Percentiles rank a stretch among this genome's conserved stretches.
Conservation (phyloP, 2,329 filamentous ascomycete species). For the Xylariaceae sp. region DNA sequence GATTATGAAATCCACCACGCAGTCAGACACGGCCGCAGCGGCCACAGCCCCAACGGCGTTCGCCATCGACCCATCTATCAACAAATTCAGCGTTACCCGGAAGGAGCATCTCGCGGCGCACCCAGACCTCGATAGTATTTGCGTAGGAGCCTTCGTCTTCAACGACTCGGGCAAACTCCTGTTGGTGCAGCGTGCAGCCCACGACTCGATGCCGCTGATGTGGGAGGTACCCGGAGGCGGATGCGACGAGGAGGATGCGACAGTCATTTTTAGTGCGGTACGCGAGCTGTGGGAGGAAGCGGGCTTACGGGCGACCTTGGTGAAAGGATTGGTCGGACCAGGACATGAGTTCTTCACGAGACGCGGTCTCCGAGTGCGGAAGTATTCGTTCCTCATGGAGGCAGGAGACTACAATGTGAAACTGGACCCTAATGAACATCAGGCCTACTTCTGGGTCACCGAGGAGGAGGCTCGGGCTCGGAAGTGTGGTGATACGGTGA, state of each 20-base stretch:
- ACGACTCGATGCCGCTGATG: conserved; percentile 33
- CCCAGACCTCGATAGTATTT: conserved; percentile 22
- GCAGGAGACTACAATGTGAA: conserved; percentile 26
- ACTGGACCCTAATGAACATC: conserved; percentile 32
- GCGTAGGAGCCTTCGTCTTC: conserved; percentile 30
- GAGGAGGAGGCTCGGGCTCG: conserved; percentile 28
- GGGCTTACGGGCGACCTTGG: conserved; percentile 26
- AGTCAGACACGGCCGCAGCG: conserved; percentile 2
- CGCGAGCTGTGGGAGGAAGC: conserved; percentile 42
- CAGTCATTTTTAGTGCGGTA: conserved; percentile 34
- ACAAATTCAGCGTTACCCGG: conserved; percentile 20
- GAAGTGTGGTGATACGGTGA: conserved; percentile 21
- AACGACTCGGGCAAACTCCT: conserved; percentile 29
- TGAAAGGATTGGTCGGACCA: conserved; percentile 21
- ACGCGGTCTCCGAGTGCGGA: conserved; percentile 21
- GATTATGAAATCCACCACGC: neutral
- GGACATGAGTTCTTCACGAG: conserved; percentile 19
- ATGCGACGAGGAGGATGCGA: conserved; percentile 35
- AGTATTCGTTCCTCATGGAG: conserved; percentile 28
- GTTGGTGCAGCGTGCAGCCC: conserved; percentile 36
- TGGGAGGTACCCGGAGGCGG: conserved; percentile 43
- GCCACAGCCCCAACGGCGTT: conserved; percentile 19
- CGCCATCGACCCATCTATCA: conserved; percentile 17
- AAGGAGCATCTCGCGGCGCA: conserved; percentile 20
- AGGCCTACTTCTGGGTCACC: conserved; percentile 31